phyloP scores from a whole-genome alignment of 2,329 filamentous ascomycete genomes.

The Whalleya microplaca region DNA sequence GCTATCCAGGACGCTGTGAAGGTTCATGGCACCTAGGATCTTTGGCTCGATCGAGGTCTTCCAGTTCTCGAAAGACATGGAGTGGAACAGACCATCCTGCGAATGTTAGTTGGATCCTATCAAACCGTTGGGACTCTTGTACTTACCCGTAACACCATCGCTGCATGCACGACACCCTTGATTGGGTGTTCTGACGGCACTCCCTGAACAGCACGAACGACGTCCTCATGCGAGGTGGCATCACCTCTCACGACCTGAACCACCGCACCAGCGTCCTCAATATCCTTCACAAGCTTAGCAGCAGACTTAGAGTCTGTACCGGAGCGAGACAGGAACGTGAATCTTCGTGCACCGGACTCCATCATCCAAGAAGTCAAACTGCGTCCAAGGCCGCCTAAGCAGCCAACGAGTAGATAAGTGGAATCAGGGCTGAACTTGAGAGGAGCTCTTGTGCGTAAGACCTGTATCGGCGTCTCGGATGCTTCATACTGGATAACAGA shows the following conservation, averaged over 20 bases:
- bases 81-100: constrained; percentile 23
- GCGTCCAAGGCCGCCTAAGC: constrained; percentile 42
- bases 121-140: not conserved
- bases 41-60: constrained; percentile 22
- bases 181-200: constrained; percentile 17
- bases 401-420: constrained; percentile 41
- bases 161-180: constrained; percentile 32
- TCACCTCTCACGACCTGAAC: constrained; percentile 18
- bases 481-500: constrained; percentile 17
- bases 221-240: constrained; percentile 10
- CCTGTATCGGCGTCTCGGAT: constrained; percentile 18
- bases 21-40: constrained; percentile 16
- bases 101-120: constrained; percentile 6
- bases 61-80: constrained; percentile 12
- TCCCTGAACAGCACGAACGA: constrained; percentile 7
- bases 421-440: constrained; percentile 16
- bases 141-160: constrained; percentile 30
- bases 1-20: constrained; percentile 18
- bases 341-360: constrained; percentile 35
- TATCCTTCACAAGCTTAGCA: constrained; percentile 13
- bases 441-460: constrained; percentile 3
- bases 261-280: constrained; percentile 12
- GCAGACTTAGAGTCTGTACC: constrained; percentile 34
- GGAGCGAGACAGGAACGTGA: constrained; percentile 40
- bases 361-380: constrained; percentile 41